phyloP scores from a whole-genome alignment of 176 grass and related monocot genomes.

The Bolboschoenus planiculmis region DNA sequence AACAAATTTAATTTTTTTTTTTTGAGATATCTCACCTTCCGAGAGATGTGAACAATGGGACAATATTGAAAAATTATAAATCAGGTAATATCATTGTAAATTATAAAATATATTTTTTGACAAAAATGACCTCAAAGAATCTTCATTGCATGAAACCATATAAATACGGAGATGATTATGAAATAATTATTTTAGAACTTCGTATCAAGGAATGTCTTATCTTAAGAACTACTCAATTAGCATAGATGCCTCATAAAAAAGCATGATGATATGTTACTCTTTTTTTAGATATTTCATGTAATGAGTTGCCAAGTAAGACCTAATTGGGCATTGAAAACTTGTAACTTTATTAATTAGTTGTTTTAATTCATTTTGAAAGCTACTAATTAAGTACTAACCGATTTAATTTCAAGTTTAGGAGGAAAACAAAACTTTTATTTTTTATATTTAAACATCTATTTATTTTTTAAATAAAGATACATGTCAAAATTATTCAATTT shows the following conservation, averaged over 20 bases:
- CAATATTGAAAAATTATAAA: not conserved
- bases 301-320: not conserved
- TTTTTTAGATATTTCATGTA: not conserved
- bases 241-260: not conserved
- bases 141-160: no score
- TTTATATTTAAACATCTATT: not conserved
- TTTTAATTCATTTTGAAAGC: not conserved
- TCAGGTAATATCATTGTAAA: not conserved
- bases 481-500: no score
- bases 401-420: not conserved
- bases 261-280: not conserved
- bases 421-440: not conserved
- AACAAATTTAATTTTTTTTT: not conserved
- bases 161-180: no score
- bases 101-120: no score
- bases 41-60: not conserved
- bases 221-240: not conserved
- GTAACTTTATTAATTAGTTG: not conserved
- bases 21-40: not conserved
- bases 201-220: not conserved
- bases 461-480: no score
- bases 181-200: not conserved
- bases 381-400: no score
- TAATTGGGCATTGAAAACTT: no score
- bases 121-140: no score